Evolutionary conservation across 73 alveolate species (phyloP).

Genomic region (Paramecium pentaurelia): DNA sequence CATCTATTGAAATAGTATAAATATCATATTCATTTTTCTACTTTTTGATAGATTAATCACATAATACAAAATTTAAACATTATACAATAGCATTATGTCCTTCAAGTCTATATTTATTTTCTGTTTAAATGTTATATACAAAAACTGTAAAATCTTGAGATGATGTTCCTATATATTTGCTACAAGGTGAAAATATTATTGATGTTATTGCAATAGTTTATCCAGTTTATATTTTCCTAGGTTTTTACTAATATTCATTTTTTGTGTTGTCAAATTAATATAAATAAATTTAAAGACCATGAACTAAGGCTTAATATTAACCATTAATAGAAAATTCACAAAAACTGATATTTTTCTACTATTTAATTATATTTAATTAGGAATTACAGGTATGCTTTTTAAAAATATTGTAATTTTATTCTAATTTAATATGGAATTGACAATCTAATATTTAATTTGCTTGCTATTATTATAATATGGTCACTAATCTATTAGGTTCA

Average conservation of each 20-base stretch:
- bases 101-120: neutral
- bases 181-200: neutral
- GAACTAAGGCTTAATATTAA: neutral
- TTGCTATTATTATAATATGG: neutral
- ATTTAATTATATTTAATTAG: neutral
- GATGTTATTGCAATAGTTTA: neutral
- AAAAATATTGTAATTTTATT: neutral
- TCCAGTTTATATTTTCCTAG: neutral
- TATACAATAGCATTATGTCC: neutral
- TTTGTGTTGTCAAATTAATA: neutral
- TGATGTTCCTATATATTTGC: neutral
- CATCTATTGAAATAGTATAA: slow-evolving; percentile 2
- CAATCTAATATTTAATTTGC: neutral
- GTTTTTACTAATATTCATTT: neutral
- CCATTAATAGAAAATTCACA: neutral
- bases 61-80: neutral
- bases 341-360: neutral
- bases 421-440: neutral
- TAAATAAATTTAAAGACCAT: neutral
- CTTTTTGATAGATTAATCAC: neutral
- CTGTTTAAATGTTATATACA: neutral
- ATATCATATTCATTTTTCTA: neutral
- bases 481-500: slow-evolving; percentile 12
- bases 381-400: neutral
- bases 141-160: neutral